Conservation (phyloP, 495 filamentous ascomycete species). For the Baudoinia panamericana region DNA sequence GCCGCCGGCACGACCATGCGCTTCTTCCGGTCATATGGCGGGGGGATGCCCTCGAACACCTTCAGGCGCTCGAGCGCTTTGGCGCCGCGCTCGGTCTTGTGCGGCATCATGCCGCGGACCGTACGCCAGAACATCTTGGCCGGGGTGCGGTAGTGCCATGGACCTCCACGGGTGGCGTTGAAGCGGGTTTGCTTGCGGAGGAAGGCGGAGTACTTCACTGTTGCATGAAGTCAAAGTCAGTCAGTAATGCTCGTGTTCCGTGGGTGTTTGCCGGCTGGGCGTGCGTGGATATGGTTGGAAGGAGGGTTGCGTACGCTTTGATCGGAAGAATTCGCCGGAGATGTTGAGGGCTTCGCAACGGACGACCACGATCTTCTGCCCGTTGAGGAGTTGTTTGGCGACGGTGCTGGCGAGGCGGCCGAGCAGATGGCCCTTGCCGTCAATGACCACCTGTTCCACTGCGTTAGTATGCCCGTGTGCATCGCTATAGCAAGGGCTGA, state of each 20-base stretch:
- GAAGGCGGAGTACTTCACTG: slow-evolving; percentile 99
- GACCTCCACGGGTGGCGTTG: slow-evolving; percentile 97
- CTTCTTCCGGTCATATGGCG: slow-evolving; percentile 99
- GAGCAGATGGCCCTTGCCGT: slow-evolving; percentile 99
- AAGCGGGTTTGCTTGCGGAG: slow-evolving; percentile 98
- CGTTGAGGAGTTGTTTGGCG: slow-evolving; percentile 97
- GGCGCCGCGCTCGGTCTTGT: slow-evolving; percentile 96
- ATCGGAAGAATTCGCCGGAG: slow-evolving; percentile 99
- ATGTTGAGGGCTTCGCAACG: slow-evolving; percentile 99
- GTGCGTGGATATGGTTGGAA: slow-evolving; percentile 5
- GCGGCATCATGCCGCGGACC: slow-evolving; percentile 98
- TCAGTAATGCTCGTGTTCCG: not conserved
- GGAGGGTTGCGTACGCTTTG: slow-evolving; percentile 81
- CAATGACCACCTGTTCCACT: slow-evolving; percentile 48
- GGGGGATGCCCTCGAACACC: slow-evolving; percentile 98
- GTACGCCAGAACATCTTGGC: slow-evolving; percentile 99
- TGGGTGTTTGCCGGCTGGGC: not conserved
- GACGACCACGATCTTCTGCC: slow-evolving; percentile 98
- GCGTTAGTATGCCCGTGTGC: not conserved
- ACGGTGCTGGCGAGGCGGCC: slow-evolving; percentile 97
- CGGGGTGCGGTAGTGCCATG: slow-evolving; percentile 98
- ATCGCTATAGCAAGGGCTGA: not conserved
- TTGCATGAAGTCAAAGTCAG: slow-evolving; percentile 21
- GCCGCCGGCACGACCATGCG: slow-evolving; percentile 97
- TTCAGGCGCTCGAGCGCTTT: slow-evolving; percentile 95